A percentile compares a stretch with the other conserved stretches of the same genome.
Conservation (phyloP, 2,329 filamentous ascomycete genomes). For the Ceratocystis colombiana region DNA sequence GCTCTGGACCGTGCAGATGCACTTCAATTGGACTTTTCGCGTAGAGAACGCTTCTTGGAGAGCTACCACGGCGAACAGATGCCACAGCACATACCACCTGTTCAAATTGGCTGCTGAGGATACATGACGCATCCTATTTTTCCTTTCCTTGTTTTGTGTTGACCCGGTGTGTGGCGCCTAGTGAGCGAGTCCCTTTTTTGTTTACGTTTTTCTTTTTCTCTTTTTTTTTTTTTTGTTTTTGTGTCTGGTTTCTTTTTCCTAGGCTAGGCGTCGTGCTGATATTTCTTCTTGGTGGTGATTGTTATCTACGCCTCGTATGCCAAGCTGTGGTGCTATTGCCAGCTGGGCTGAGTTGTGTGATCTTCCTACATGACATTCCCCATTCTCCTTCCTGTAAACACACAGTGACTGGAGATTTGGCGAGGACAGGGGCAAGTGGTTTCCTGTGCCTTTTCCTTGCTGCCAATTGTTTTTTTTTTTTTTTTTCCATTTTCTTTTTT, state of each 20-base stretch:
- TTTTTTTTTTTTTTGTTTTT: background rate
- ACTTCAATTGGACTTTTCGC: conserved; percentile 13
- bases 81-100: conserved; percentile 21
- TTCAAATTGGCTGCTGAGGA: conserved; percentile 20
- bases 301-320: background rate
- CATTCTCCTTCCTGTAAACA: no score
- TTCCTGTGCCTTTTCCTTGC: background rate
- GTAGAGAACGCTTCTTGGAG: conserved; percentile 22
- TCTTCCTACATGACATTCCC: no score
- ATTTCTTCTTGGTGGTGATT: background rate
- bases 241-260: background rate
- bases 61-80: conserved; percentile 19
- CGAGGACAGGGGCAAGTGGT: background rate
- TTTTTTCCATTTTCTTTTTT: background rate
- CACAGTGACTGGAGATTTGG: no score
- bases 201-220: conserved; percentile 7
- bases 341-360: no score
- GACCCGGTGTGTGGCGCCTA: background rate
- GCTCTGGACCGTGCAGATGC: conserved; percentile 17
- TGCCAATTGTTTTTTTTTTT: background rate
- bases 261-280: background rate
- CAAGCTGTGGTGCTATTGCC: background rate
- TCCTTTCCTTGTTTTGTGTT: background rate
- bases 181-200: conserved; percentile 5
- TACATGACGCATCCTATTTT: background rate